A percentile compares a stretch with the other conserved stretches of the same genome.
Evolutionary conservation across 2,329 filamentous ascomycete species (phyloP).

Genomic region (Sporothrix dimorphospora): DNA sequence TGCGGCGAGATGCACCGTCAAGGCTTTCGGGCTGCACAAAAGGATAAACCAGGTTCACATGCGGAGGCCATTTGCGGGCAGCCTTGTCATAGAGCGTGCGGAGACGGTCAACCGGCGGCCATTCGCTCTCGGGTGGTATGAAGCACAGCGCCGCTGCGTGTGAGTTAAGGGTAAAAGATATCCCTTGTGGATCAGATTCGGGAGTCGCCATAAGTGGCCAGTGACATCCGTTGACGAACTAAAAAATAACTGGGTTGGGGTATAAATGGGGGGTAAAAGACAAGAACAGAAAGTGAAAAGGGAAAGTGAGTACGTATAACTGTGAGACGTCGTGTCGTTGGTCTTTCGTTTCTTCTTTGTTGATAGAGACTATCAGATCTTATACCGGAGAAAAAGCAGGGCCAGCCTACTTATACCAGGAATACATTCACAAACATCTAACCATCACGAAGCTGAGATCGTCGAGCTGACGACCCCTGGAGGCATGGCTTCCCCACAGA

Average conservation of each 20-base stretch:
- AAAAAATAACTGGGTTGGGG: background rate
- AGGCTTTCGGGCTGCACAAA: slow-evolving; percentile 59
- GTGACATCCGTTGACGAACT: background rate
- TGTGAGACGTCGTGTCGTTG: background rate
- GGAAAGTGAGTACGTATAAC: background rate
- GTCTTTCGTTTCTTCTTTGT: slow-evolving; percentile 7
- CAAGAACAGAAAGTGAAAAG: background rate
- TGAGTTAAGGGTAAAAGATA: slow-evolving; percentile 40
- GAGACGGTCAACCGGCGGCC: slow-evolving; percentile 55
- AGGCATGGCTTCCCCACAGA: background rate
- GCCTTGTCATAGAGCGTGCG: slow-evolving; percentile 66
- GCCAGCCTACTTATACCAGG: slow-evolving; percentile 5
- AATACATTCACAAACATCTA: background rate
- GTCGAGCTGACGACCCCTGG: background rate
- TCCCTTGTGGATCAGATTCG: background rate
- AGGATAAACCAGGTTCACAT: slow-evolving; percentile 68
- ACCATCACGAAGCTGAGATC: slow-evolving; percentile 3
- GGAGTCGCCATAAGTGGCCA: slow-evolving; percentile 32
- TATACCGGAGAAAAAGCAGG: background rate
- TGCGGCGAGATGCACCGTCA: slow-evolving; percentile 45
- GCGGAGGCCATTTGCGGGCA: slow-evolving; percentile 65
- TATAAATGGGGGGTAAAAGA: background rate
- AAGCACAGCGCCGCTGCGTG: slow-evolving; percentile 65
- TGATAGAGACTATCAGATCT: background rate
- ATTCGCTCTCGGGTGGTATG: slow-evolving; percentile 55